A percentile compares a stretch with the other conserved stretches of the same genome.
Evolutionary conservation across 768 basidiomycete genomes (phyloP).

Genomic region (Leccinum aurantiacum): DNA sequence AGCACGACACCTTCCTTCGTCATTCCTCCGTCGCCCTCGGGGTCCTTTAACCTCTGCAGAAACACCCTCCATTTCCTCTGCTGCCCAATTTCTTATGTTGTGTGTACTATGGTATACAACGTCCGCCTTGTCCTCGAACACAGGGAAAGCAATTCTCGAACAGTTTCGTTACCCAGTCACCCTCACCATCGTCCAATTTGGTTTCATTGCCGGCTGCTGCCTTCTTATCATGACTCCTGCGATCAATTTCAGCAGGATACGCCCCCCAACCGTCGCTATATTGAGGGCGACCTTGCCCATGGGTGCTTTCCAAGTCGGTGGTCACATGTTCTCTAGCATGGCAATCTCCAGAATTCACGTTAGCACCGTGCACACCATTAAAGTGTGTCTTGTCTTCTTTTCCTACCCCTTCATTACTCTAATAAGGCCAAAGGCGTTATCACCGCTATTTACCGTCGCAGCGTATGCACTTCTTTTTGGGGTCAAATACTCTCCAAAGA

Average conservation of each 20-base stretch:
- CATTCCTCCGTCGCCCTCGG: slow-evolving; percentile 28
- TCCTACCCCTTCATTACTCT: slow-evolving; percentile 3
- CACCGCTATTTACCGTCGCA: slow-evolving; percentile 94
- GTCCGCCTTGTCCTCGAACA: slow-evolving; percentile 93
- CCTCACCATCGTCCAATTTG: slow-evolving; percentile 96
- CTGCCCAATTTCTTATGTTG: slow-evolving; percentile 66
- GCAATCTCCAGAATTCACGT: slow-evolving; percentile 96
- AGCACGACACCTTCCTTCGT: slow-evolving; percentile 19
- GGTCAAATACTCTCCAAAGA: slow-evolving; percentile 89
- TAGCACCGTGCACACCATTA: slow-evolving; percentile 98
- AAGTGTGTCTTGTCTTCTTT: slow-evolving; percentile 52
- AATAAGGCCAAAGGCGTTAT: slow-evolving; percentile 67
- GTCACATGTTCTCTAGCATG: slow-evolving; percentile 97
- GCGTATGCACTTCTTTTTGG: slow-evolving; percentile 93
- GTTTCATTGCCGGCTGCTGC: slow-evolving; percentile 87
- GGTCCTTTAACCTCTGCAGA: slow-evolving; percentile 17
- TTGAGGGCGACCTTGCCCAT: slow-evolving; percentile 84
- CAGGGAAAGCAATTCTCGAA: slow-evolving; percentile 91
- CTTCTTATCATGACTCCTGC: slow-evolving; percentile 78
- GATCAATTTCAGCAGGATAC: slow-evolving; percentile 64
- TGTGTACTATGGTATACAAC: slow-evolving; percentile 92
- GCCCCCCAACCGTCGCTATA: slow-evolving; percentile 70
- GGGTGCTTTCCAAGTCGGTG: slow-evolving; percentile 97
- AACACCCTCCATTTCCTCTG: slow-evolving; percentile 26
- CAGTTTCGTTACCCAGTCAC: slow-evolving; percentile 95